phyloP scores from a whole-genome alignment of 805 yeast species.

The Tetrapisispora iriomotensis region DNA sequence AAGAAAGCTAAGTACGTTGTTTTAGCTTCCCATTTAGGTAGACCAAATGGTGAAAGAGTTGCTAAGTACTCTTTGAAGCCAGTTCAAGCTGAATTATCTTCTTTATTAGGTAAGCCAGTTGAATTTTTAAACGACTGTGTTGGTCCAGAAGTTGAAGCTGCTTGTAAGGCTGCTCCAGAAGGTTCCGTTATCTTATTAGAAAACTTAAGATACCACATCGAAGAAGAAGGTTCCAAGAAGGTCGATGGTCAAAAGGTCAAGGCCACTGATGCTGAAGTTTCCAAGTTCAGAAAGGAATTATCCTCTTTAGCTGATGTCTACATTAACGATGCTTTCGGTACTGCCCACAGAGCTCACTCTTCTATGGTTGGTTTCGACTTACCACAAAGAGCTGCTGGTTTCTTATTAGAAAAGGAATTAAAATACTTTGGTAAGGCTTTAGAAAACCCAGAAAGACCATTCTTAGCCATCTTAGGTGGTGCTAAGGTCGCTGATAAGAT shows the following conservation, averaged over 20 bases:
- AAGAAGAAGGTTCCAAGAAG: slow-evolving; percentile 90
- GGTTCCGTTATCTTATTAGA: slow-evolving; percentile 88
- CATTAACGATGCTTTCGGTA: slow-evolving; percentile 97
- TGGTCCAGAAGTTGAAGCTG: slow-evolving; percentile 79
- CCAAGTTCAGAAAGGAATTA: slow-evolving; percentile 79
- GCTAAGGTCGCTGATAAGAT: slow-evolving; percentile 99
- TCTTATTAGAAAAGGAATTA: slow-evolving; percentile 96
- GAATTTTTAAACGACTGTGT: slow-evolving; percentile 85
- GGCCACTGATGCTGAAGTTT: slow-evolving; percentile 80
- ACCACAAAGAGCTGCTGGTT: slow-evolving; percentile 96
- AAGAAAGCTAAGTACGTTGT: slow-evolving; percentile 85
- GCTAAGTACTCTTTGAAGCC: slow-evolving; percentile 89
- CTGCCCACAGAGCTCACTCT: slow-evolving; percentile 99
- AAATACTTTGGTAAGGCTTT: slow-evolving; percentile 96
- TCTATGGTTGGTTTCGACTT: slow-evolving; percentile 97
- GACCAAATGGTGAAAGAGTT: slow-evolving; percentile 92
- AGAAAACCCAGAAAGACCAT: slow-evolving; percentile 96
- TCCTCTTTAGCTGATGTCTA: slow-evolving; percentile 93
- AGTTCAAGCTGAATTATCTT: slow-evolving; percentile 79
- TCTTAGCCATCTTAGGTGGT: slow-evolving; percentile 98
- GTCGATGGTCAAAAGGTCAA: slow-evolving; percentile 89
- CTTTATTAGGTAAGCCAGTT: slow-evolving; percentile 65
- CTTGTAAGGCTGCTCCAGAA: slow-evolving; percentile 58
- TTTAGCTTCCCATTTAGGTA: slow-evolving; percentile 95
- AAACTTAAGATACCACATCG: slow-evolving; percentile 97